Evolutionary conservation across 148 eudicot genomes (phyloP), one percentile per base, ranked within the genome.

Genomic region (Arbutus unedo): DNA sequence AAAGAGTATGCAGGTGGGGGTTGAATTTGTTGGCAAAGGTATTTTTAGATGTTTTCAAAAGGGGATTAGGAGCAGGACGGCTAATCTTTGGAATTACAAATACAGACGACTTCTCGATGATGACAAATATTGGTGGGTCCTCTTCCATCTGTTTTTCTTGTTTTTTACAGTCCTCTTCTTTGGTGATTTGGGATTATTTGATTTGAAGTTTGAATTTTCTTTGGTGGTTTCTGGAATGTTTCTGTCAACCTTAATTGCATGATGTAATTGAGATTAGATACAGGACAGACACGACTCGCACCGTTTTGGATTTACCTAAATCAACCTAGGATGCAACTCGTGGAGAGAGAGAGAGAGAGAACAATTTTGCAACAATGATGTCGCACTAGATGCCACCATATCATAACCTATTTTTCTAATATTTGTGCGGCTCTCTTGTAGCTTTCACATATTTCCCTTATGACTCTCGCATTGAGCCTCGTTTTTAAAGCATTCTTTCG

Each of bases 11-110:
- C 16, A 11, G 44, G 4, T 31, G 38, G 14, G 56, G 57, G 50
- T 60, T 79, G 81, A 45, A 45, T 79, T 79, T 16, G 44, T 23
- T 60, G 49, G 6, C 51, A 19, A 62, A 62, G 62, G 59, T 62
- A 62, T n/a, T 21, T 21, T 60, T 62, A 3, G 68, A 8, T 7
- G 68, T 62, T 62, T 2, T 62, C 38, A 62, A 21, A 62, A 62
- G 38, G 71, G 71, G 71, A 13, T 25, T 11, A 66, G 71, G 16
- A 66, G 44, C 31, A 11, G 43, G 6, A 25, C 71, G 43, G 71
- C 71, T 25, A 66, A 25, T 10, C 38, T 14, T 66, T 25, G 44
- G 71, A 25, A 3, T 43, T 70, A 43, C 2, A 43, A 43, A 43
- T 38, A 38, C 15, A 43, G 47, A 70, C n/a, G 45, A 11, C 45